A percentile compares a stretch with the other conserved stretches of the same genome.
These are phyloP conservation scores for Musa acuminata DNA, from an alignment of 176 grass and related monocot genomes.

Conservation along the genomic window DNA sequence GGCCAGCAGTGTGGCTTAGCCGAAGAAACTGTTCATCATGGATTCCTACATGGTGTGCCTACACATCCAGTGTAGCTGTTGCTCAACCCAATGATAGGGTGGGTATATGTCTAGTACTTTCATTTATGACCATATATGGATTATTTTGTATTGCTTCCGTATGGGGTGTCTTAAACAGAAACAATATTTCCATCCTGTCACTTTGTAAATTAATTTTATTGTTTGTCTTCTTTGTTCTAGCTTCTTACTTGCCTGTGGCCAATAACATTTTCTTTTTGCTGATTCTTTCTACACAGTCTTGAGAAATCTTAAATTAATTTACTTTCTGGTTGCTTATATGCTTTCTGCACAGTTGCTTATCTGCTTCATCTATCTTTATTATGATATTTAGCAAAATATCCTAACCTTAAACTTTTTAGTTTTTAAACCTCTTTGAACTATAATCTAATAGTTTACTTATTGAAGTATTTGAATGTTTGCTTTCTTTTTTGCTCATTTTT, in stretches of 20 bases:
- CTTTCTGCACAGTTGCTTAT: too few species aligned
- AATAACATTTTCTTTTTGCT: too few species aligned
- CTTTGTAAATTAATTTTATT: neutral
- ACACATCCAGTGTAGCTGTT: constrained; percentile 67
- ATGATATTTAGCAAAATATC: too few species aligned
- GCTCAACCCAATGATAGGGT: constrained; percentile 78
- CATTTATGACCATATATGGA: neutral
- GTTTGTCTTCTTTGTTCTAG: neutral
- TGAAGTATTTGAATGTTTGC: too few species aligned
- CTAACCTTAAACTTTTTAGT: too few species aligned
- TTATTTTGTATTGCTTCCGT: neutral
- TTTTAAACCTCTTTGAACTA: too few species aligned
- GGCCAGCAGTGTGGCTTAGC: constrained; percentile 41
- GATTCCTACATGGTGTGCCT: constrained; percentile 77
- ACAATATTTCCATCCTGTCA: neutral
- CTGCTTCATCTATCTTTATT: too few species aligned
- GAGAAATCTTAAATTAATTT: too few species aligned
- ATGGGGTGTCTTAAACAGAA: neutral
- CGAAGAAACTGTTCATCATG: constrained; percentile 68
- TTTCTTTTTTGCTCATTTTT: neutral
- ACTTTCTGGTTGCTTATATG: too few species aligned
- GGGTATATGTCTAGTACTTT: constrained; percentile 11
- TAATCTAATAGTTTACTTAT: too few species aligned
- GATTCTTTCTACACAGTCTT: too few species aligned
- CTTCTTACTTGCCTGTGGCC: too few species aligned